Base-by-base conservation (phyloP, 805 yeast species). In the Candida peoriensis region DNA sequence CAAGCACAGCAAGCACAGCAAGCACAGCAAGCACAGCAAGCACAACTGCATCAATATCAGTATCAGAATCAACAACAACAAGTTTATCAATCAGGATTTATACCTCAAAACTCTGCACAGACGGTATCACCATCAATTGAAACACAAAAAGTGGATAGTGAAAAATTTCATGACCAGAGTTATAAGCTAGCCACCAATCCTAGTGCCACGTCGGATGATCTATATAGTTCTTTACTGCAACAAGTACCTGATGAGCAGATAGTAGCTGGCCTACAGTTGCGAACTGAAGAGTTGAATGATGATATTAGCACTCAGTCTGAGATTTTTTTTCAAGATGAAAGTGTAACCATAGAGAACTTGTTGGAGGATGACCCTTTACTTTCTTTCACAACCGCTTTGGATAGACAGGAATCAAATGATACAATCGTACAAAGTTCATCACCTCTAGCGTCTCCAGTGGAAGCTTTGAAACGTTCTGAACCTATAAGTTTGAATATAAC, bases 361-460 rank as follows among this genome's bases (percentile, higher is more conserved):
- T 36, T 53, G 8, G 55, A 50, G 26, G 56, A 53, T 28, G 57
- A 53, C 25, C 56, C 57, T 3, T 30, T 53, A 8, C 15, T 47
- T 6, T 48, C 51, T 0, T 51, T 48, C 32, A 48, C 56, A 11
- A 50, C 49, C 0, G 37, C 52, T 2, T 29, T 52, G 20, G 55
- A 50, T 33, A 45, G 57, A 37, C 48, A 45, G 18, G 46, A 46
- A n/a, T 53, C 57, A 1, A 51, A 53, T 29, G 56, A 51, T 17
- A 53, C 57, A 8, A 52, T 53, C 16, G 23, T 50, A 5, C 54
- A 51, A 28, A 30, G 30, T 4, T 50, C 55, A 1, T 42, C 47
- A 3, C 48, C 48, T 6, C 27, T 44, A 15, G 22, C 43, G 24
- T 32, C 39, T 28, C 38, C 35, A 30, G 16, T 28, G 31, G 33